phyloP scores from a whole-genome alignment of 2,329 filamentous ascomycete genomes.

The Diaporthe ampelina region DNA sequence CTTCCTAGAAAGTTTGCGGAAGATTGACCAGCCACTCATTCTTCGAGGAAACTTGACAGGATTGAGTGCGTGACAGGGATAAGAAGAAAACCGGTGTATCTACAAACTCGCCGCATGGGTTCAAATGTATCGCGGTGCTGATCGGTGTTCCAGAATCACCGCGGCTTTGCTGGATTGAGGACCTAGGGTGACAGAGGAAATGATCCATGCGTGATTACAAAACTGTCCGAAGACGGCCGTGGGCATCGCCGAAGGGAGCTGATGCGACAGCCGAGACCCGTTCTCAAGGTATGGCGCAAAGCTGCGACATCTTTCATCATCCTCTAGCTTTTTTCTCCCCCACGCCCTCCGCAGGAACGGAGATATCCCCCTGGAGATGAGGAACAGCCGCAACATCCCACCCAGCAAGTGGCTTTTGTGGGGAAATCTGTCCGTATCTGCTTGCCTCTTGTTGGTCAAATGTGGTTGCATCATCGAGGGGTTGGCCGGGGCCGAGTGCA shows the following conservation, averaged over 20 bases:
- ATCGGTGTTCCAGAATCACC: constrained; percentile 2
- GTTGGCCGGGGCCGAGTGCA: constrained; percentile 29
- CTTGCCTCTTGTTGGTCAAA: constrained; percentile 24
- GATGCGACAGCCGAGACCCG: constrained; percentile 37
- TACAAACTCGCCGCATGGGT: constrained; percentile 5
- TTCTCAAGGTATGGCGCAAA: constrained; percentile 40
- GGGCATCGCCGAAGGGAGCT: constrained; percentile 29
- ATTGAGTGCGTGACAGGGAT: not conserved
- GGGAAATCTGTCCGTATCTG: not conserved
- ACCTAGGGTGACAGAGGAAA: not conserved
- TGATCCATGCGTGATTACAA: constrained; percentile 36
- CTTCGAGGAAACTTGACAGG: not conserved
- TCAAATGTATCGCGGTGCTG: not conserved
- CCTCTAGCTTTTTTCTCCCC: constrained; percentile 26
- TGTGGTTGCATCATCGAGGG: constrained; percentile 34
- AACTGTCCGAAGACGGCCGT: constrained; percentile 34
- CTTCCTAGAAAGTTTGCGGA: constrained; percentile 36
- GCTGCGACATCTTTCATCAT: constrained; percentile 40
- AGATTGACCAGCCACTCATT: constrained; percentile 35
- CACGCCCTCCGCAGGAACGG: constrained; percentile 16
- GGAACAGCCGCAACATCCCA: not conserved
- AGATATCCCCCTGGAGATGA: constrained; percentile 7
- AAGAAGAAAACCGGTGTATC: not conserved
- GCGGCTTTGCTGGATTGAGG: constrained; percentile 5
- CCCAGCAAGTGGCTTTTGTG: not conserved